Percentiles rank a stretch among this genome's conserved stretches.
phyloP scores from a whole-genome alignment of 495 filamentous ascomycete genomes.

The Talaromyces proteolyticus region DNA sequence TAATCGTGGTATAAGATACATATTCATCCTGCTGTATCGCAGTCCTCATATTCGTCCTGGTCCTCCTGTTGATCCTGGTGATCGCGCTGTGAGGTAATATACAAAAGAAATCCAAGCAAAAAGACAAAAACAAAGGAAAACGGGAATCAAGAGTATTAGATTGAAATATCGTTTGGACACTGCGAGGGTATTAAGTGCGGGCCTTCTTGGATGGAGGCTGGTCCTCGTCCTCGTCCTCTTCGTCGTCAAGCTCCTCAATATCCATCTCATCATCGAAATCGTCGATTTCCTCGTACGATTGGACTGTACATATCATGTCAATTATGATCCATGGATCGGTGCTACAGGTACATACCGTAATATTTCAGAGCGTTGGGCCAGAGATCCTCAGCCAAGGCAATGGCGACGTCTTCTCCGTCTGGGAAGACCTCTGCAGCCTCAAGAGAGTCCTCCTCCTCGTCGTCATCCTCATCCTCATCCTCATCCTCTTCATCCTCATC shows the following conservation, averaged over 20 bases:
- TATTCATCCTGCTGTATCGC: slow-evolving; percentile 91
- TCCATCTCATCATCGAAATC: slow-evolving; percentile 24
- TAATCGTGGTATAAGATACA: slow-evolving; percentile 48
- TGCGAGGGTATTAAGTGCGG: slow-evolving; percentile 20
- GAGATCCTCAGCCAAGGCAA: slow-evolving; percentile 76
- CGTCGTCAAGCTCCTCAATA: slow-evolving; percentile 24
- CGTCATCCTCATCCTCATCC: slow-evolving; percentile 45
- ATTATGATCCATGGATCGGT: too few relatives aligned
- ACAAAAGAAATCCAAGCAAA: too few relatives aligned
- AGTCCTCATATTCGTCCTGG: slow-evolving; percentile 75
- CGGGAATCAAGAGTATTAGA: too few relatives aligned
- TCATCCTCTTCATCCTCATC: slow-evolving; percentile 36
- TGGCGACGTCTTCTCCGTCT: slow-evolving; percentile 71
- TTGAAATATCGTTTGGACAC: too few relatives aligned
- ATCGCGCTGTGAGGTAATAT: slow-evolving; percentile 44
- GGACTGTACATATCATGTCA: slow-evolving; percentile 18
- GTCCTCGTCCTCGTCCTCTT: slow-evolving; percentile 13
- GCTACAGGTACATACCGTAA: slow-evolving; percentile 87
- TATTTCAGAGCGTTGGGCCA: slow-evolving; percentile 85
- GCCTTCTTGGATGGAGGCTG: slow-evolving; percentile 37
- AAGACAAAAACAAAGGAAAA: slow-evolving; percentile 3
- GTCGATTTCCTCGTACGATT: slow-evolving; percentile 25
- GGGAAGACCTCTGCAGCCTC: slow-evolving; percentile 71
- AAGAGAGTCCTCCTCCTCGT: slow-evolving; percentile 49
- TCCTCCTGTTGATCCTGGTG: slow-evolving; percentile 73